Evolutionary conservation across 2,329 filamentous ascomycete species (phyloP).

Genomic region (Ramularia endophylla): DNA sequence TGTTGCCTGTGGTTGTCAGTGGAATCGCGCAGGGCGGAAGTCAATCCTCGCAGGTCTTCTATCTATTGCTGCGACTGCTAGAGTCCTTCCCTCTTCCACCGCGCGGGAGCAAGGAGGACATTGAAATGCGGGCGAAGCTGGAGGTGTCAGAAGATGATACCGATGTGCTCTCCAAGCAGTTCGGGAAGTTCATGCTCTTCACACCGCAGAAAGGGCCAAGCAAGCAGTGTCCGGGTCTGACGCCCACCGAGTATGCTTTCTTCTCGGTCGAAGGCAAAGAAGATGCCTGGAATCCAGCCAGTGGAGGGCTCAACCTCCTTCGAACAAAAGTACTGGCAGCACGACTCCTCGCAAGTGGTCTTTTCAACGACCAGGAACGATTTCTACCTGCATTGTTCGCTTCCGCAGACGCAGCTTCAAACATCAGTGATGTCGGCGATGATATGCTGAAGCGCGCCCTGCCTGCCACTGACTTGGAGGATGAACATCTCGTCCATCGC

Average conservation of each 20-base stretch:
- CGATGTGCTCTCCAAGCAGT: conserved; percentile 64
- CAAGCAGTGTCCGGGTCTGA: conserved; percentile 55
- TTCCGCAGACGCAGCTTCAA: conserved; percentile 73
- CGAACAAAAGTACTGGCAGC: conserved; percentile 65
- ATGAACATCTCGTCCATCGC: conserved; percentile 53
- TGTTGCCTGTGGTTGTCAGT: conserved; percentile 65
- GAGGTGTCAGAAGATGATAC: conserved; percentile 67
- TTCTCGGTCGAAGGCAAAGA: conserved; percentile 60
- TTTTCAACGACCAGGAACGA: conserved; percentile 77
- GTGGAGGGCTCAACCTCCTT: conserved; percentile 59
- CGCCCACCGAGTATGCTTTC: conserved; percentile 61
- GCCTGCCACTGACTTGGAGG: conserved; percentile 65
- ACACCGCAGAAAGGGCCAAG: conserved; percentile 34
- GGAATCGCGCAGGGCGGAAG: conserved; percentile 57
- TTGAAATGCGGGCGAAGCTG: conserved; percentile 58
- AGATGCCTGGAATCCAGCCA: conserved; percentile 60
- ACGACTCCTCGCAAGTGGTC: conserved; percentile 72
- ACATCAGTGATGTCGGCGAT: conserved; percentile 77
- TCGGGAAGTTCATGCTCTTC: conserved; percentile 71
- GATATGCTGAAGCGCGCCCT: conserved; percentile 77
- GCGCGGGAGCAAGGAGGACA: conserved; percentile 73
- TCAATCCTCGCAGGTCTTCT: conserved; percentile 66
- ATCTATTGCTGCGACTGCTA: conserved; percentile 72
- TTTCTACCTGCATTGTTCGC: conserved; percentile 81
- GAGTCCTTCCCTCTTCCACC: conserved; percentile 65